Evolutionary conservation across 1,139 yeast genomes (phyloP).

Genomic region (Geotrichum bryndzae): DNA sequence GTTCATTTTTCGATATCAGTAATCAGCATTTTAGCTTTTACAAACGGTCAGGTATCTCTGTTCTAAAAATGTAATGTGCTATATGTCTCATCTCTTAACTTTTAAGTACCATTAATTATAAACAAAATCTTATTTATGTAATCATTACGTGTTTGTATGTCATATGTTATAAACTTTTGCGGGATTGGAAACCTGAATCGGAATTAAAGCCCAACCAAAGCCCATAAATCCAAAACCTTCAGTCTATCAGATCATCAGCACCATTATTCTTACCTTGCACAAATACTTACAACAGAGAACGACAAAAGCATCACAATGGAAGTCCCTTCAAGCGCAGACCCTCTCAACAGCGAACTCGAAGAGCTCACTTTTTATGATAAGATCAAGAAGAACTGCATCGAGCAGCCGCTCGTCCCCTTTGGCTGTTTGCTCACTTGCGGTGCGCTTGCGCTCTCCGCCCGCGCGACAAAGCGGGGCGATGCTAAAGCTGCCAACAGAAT

Average conservation of each 20-base stretch:
- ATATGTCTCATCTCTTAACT: background rate
- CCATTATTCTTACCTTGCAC: background rate
- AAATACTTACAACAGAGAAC: background rate
- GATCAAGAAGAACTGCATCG: conserved; percentile 32
- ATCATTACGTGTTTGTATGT: background rate
- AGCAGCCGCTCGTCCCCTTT: conserved; percentile 52
- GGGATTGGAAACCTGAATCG: background rate
- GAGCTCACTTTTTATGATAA: conserved; percentile 23
- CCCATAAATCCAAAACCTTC: background rate
- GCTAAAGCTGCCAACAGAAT: conserved; percentile 71
- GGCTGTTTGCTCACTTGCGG: conserved; percentile 75
- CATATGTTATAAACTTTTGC: background rate
- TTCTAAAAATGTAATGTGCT: background rate
- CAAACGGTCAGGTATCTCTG: background rate
- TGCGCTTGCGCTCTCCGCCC: conserved; percentile 74
- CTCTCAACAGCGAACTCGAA: conserved; percentile 11
- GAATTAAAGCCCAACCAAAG: background rate
- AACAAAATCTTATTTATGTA: background rate
- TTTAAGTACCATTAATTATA: background rate
- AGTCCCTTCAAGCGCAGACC: conserved; percentile 15
- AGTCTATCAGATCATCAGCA: background rate
- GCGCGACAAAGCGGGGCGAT: conserved; percentile 67
- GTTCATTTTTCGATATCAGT: background rate
- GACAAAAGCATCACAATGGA: conserved; percentile 9
- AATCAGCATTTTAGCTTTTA: background rate